These are phyloP conservation scores for Cordia subcordata DNA, from an alignment of 257 asterid species.

Conservation along the genomic window DNA sequence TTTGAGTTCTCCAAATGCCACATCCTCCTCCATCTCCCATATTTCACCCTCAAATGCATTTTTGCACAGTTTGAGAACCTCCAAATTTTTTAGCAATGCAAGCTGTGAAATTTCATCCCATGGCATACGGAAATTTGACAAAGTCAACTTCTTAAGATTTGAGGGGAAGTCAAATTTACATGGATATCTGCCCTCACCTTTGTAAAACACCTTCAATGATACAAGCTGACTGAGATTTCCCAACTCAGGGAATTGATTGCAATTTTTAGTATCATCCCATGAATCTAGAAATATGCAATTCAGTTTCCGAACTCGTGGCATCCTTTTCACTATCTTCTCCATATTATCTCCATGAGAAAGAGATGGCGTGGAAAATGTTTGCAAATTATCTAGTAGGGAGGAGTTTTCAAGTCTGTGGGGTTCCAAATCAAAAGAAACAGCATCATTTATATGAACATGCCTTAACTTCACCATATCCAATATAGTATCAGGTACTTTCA, in stretches of 20 bases:
- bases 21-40: conserved; percentile 5
- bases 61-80: conserved; percentile 1
- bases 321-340: neutral
- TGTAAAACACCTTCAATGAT: conserved; percentile 2
- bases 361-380: neutral
- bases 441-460: conserved; percentile 3
- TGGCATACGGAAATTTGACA: neutral
- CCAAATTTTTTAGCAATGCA: conserved; percentile 1
- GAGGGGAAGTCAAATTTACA: neutral
- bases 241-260: neutral
- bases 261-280: neutral
- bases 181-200: neutral
- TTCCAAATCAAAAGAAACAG: neutral
- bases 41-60: neutral
- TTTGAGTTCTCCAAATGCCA: conserved; percentile 2
- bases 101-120: neutral
- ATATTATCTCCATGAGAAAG: neutral
- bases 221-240: neutral
- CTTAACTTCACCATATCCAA: conserved; percentile 9
- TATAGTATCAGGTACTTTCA: neutral
- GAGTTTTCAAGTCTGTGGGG: neutral
- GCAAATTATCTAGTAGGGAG: neutral
- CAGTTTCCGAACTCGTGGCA: conserved; percentile 8
- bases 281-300: neutral
- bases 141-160: conserved; percentile 10